phyloP scores from a whole-genome alignment of 805 yeast genomes.

The Wickerhamomyces kurtzmanii region DNA sequence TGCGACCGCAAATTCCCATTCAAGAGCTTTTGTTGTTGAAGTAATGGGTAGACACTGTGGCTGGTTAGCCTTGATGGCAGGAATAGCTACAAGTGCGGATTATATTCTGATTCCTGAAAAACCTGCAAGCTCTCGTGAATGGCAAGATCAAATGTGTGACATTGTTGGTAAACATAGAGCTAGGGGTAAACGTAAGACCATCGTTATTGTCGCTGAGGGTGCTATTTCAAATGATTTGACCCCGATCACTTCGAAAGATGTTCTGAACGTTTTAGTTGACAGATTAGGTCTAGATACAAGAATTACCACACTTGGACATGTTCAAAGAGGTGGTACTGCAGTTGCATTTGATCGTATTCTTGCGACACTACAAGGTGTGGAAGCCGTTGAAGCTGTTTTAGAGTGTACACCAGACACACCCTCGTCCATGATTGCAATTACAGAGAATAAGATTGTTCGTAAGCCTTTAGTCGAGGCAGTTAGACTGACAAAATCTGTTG shows the following conservation, averaged over 20 bases:
- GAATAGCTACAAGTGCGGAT: slow-evolving; percentile 94
- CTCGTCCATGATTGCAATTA: slow-evolving; percentile 87
- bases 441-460: slow-evolving; percentile 80
- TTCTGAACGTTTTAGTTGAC: slow-evolving; percentile 71
- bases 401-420: slow-evolving; percentile 85
- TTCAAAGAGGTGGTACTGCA: slow-evolving; percentile 98
- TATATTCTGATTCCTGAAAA: slow-evolving; percentile 90
- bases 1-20: slow-evolving; percentile 95
- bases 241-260: slow-evolving; percentile 74
- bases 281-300: slow-evolving; percentile 84
- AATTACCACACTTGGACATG: slow-evolving; percentile 93
- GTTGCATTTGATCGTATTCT: slow-evolving; percentile 88
- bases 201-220: slow-evolving; percentile 97
- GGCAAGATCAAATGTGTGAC: slow-evolving; percentile 74
- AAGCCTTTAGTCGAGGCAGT: slow-evolving; percentile 88
- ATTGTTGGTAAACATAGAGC: slow-evolving; percentile 72
- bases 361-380: slow-evolving; percentile 96
- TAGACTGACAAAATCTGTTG: slow-evolving; percentile 77
- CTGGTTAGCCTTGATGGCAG: slow-evolving; percentile 97
- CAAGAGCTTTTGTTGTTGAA: slow-evolving; percentile 95
- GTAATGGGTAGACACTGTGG: slow-evolving; percentile 99
- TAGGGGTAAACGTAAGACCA: slow-evolving; percentile 88
- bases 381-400: slow-evolving; percentile 89
- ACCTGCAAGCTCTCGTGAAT: slow-evolving; percentile 64
- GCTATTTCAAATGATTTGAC: slow-evolving; percentile 77